Evolutionary conservation across 441 rosid genomes (phyloP).

Genomic region (Hura crepitans): DNA sequence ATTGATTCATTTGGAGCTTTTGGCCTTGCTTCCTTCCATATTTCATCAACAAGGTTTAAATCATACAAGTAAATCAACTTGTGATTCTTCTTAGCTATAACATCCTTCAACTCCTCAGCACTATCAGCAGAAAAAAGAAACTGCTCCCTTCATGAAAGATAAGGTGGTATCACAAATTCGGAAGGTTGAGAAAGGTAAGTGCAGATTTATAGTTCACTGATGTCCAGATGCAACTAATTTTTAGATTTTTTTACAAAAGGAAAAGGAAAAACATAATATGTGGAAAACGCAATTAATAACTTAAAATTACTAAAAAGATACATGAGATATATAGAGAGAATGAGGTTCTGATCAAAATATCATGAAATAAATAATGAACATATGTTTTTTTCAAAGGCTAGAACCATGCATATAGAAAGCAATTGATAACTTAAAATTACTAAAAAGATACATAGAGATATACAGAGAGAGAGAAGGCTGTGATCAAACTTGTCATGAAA

Average conservation of each 20-base stretch:
- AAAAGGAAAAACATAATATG: background rate
- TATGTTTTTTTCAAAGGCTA: background rate
- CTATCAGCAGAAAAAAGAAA: conserved; percentile 93
- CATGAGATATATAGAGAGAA: too few species aligned
- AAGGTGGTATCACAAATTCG: conserved; percentile 39
- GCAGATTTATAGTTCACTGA: background rate
- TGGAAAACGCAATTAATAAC: background rate
- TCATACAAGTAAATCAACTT: conserved; percentile 74
- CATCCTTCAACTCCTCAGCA: conserved; percentile 88
- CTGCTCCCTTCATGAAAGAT: conserved; percentile 85
- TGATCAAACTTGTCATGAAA: too few species aligned
- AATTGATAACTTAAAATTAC: background rate
- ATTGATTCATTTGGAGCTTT: conserved; percentile 71
- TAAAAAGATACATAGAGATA: background rate
- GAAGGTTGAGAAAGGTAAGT: conserved; percentile 13
- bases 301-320: background rate
- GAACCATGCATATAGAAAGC: background rate
- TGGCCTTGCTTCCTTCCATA: conserved; percentile 89
- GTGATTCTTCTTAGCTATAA: conserved; percentile 68
- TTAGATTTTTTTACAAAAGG: too few species aligned
- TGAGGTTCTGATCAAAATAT: too few species aligned
- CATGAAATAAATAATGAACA: too few species aligned
- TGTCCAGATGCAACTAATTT: conserved; percentile 2
- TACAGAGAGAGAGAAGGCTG: too few species aligned
- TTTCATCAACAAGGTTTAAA: conserved; percentile 75